A percentile compares a stretch with the other conserved stretches of the same genome.
Evolutionary conservation across 495 filamentous ascomycete genomes (phyloP).

Genomic region (Jackrogersella minutella): DNA sequence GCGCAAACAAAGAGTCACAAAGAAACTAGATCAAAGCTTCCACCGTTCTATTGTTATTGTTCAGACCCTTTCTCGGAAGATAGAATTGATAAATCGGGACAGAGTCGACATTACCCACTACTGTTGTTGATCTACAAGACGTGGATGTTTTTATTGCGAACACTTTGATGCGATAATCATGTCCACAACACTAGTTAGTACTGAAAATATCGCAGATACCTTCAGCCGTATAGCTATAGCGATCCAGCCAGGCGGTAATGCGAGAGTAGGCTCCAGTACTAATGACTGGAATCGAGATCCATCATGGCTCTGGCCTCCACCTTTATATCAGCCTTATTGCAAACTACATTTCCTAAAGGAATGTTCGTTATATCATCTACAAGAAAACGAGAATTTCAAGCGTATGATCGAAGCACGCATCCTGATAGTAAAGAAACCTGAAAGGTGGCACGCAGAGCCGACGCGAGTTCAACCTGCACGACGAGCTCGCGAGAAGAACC

Average conservation of each 20-base stretch:
- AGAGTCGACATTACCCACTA: too few species aligned
- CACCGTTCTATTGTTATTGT: background rate
- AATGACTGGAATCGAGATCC: slow-evolving; percentile 8
- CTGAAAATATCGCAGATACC: background rate
- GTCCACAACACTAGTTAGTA: background rate
- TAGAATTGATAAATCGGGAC: too few species aligned
- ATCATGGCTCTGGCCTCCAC: slow-evolving; percentile 27
- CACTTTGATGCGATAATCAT: background rate
- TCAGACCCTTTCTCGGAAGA: background rate
- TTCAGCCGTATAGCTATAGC: slow-evolving; percentile 7
- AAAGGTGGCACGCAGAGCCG: slow-evolving; percentile 26
- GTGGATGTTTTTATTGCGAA: background rate
- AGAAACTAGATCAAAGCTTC: background rate
- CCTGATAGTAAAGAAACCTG: slow-evolving; percentile 8
- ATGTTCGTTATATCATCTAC: slow-evolving; percentile 29
- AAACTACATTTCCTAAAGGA: slow-evolving; percentile 33
- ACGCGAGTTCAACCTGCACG: slow-evolving; percentile 31
- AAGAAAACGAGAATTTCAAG: slow-evolving; percentile 11
- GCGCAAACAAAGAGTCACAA: slow-evolving; percentile 1
- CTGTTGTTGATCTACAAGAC: too few species aligned
- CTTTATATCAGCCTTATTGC: slow-evolving; percentile 27
- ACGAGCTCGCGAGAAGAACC: slow-evolving; percentile 24
- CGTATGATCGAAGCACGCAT: background rate
- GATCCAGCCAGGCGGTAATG: background rate
- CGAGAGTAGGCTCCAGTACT: background rate